A percentile compares a stretch with the other conserved stretches of the same genome.
phyloP scores from a whole-genome alignment of 202 grass and related monocot genomes.

The Elaeis oleifera region DNA sequence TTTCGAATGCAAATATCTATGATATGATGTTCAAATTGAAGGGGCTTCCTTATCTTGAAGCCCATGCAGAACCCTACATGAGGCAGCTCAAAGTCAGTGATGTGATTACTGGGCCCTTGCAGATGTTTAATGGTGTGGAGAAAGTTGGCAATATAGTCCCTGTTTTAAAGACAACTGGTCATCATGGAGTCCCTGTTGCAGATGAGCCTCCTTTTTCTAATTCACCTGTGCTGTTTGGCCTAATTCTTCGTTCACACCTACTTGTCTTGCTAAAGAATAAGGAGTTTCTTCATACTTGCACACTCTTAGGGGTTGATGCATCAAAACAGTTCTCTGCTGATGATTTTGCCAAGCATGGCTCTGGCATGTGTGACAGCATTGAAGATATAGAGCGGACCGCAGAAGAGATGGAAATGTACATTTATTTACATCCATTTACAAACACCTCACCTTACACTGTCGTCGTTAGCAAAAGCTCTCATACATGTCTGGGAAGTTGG shows the following conservation, averaged over 20 bases:
- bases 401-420: conserved; percentile 10
- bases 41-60: conserved; percentile 10
- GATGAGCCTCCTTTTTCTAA: conserved; percentile 8
- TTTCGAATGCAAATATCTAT: background rate
- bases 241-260: background rate
- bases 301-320: background rate
- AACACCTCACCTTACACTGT: conserved; percentile 14
- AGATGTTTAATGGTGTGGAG: conserved; percentile 1
- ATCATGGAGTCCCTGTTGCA: conserved; percentile 9
- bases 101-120: conserved; percentile 2
- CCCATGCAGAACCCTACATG: conserved; percentile 10
- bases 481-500: no score
- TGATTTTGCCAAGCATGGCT: conserved; percentile 12
- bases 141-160: conserved; percentile 9
- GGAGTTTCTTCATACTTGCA: background rate
- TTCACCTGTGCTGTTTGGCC: background rate
- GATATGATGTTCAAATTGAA: conserved; percentile 11
- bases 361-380: background rate
- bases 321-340: background rate
- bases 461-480: background rate
- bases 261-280: conserved; percentile 11
- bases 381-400: background rate
- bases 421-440: conserved; percentile 10
- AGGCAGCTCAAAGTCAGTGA: background rate
- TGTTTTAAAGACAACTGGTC: background rate